These are phyloP conservation scores for Aegilops bicornis DNA, from an alignment of 176 grass and related monocot genomes.

Conservation along the genomic window DNA sequence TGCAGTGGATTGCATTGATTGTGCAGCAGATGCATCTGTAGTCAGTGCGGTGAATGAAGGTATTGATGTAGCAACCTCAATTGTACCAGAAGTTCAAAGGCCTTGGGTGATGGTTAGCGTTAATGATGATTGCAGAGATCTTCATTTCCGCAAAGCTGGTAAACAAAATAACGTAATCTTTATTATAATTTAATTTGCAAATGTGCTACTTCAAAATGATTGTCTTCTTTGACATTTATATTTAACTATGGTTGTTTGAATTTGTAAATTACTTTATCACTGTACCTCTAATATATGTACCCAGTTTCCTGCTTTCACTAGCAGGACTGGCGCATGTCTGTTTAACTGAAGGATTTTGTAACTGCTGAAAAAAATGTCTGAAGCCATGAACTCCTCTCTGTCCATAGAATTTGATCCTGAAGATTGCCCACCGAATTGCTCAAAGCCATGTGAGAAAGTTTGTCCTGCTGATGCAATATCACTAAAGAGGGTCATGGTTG, in stretches of 20 bases:
- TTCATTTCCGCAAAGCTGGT: constrained; percentile 99
- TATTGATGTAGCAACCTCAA: constrained; percentile 63
- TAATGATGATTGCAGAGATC: constrained; percentile 83
- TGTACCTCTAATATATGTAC: background rate
- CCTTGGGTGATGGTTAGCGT: constrained; percentile 96
- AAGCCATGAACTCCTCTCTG: constrained; percentile 15
- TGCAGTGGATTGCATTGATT: constrained; percentile 97
- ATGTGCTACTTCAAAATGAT: background rate
- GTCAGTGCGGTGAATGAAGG: constrained; percentile 89
- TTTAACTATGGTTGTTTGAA: background rate
- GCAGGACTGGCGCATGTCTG: background rate
- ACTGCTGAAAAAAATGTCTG: background rate
- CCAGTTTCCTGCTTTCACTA: background rate
- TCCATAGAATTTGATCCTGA: constrained; percentile 81
- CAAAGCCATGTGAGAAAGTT: constrained; percentile 76
- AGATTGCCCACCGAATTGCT: constrained; percentile 76
- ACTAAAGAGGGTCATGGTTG: constrained; percentile 32
- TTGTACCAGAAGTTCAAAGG: constrained; percentile 55
- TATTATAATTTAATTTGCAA: background rate
- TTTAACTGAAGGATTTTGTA: constrained; percentile 2
- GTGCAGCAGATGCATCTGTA: constrained; percentile 85
- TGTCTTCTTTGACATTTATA: background rate
- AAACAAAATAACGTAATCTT: background rate
- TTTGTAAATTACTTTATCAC: background rate
- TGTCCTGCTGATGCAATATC: constrained; percentile 93